These are phyloP conservation scores for Vitis cinerea DNA, from an alignment of 164 flowering plant species.

Conservation along the genomic window DNA sequence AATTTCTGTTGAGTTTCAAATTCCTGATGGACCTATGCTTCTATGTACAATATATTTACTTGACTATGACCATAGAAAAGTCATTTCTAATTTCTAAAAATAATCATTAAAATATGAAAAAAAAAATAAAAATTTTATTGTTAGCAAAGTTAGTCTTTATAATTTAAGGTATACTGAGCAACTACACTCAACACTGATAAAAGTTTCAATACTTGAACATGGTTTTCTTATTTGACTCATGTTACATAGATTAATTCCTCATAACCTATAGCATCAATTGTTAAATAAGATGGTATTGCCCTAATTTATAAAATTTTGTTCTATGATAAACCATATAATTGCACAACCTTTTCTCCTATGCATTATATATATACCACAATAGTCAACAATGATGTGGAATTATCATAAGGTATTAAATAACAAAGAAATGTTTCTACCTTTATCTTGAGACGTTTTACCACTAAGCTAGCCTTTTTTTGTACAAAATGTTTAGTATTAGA, in stretches of 20 bases:
- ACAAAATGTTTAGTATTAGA: slow-evolving; percentile 29
- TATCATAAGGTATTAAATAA: not conserved
- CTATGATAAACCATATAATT: not conserved
- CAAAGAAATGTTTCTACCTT: slow-evolving; percentile 32
- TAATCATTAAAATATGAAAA: not conserved
- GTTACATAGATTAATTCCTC: too few relatives aligned
- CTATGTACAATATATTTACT: not conserved
- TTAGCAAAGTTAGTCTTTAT: not conserved
- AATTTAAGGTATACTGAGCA: not conserved
- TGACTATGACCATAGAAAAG: too few relatives aligned
- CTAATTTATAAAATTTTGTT: not conserved
- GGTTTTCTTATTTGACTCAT: not conserved
- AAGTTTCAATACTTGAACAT: not conserved
- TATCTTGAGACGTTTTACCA: slow-evolving; percentile 38
- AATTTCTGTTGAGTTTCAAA: not conserved
- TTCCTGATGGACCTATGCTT: not conserved
- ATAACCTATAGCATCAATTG: not conserved
- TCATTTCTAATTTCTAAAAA: too few relatives aligned
- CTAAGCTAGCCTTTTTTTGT: slow-evolving; percentile 58
- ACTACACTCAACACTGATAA: not conserved
- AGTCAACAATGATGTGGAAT: not conserved
- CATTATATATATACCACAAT: not conserved
- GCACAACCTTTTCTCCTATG: not conserved
- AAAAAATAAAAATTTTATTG: not conserved
- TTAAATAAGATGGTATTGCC: not conserved